phyloP scores from a whole-genome alignment of 1,284 basidiomycete genomes.

The Irpex sp. region DNA sequence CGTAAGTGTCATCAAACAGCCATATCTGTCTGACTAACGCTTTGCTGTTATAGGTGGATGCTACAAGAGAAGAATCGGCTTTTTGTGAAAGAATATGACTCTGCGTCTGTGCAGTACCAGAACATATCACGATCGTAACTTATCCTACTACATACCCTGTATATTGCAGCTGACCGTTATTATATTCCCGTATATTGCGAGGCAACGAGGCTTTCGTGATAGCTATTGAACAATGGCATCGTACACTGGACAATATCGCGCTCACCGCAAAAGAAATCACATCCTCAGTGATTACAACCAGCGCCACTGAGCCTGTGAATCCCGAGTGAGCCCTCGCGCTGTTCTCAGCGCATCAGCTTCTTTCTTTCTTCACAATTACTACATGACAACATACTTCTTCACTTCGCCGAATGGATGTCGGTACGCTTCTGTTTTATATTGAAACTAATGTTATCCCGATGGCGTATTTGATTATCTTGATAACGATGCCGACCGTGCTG shows the following conservation, averaged over 20 bases:
- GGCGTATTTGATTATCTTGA: background rate
- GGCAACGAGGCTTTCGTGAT: background rate
- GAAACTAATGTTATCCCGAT: background rate
- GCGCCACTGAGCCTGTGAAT: background rate
- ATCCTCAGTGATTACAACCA: no score
- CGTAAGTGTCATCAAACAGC: conserved; percentile 47
- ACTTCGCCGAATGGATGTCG: background rate
- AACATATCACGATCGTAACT: conserved; percentile 58
- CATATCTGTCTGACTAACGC: conserved; percentile 2
- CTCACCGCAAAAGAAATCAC: no score
- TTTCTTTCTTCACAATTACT: no score
- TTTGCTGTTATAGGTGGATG: conserved; percentile 52
- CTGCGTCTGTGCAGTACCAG: conserved; percentile 68
- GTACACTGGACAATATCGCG: no score
- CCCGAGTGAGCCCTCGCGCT: no score
- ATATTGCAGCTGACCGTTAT: background rate
- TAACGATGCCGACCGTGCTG: background rate
- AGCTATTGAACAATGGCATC: no score
- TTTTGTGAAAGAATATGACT: conserved; percentile 74
- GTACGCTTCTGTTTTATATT: background rate
- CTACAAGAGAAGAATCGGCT: conserved; percentile 59
- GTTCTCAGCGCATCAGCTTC: background rate
- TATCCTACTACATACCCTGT: background rate
- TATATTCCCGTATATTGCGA: background rate
- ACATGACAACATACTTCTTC: background rate